Evolutionary conservation across 352 stramenopile species (phyloP), one percentile per base, ranked within the genome.

Genomic region (Phytophthora boehmeriae): DNA sequence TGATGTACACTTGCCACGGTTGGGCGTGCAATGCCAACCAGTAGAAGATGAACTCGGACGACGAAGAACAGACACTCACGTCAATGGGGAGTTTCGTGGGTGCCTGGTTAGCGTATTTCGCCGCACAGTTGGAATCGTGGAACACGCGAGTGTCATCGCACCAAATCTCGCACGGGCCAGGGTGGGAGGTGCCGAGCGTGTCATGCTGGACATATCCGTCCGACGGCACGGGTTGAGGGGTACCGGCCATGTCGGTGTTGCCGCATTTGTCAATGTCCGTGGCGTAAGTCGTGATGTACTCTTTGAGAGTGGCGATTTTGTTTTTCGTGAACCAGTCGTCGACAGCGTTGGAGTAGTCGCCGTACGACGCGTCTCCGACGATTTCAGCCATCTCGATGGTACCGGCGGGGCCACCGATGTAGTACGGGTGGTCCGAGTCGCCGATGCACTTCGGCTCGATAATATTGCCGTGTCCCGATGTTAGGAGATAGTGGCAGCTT

Each of bases 151-250:
- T 73, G 48, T 65, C 56, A 57, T 79, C 68, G 25, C 68, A 78
- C 74, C 74, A 83, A 23, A 83, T 59, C 43, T 83, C 71, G n/a
- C 74, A 83, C 39, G 74, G 74, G 11, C 70, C 74, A 0, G 65
- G 61, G 54, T 83, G 74, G 9, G 66, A 75, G 46, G 47, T 71
- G 27, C 61, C 59, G 2, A 75, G 54, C 4, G 50, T 63, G 28
- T 73, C 54, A 39, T 73, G 65, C 22, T 73, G 49, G 9, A 50
- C 65, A 20, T 53, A 66, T 0, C 65, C 65, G 32, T 73, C 59
- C 8, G 53, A 59, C 17, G 65, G 65, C 8, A 73, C 32, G 0
- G 55, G 34, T 22, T 64, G 61, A 42, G 55, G 30, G 10, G 58
- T 59, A 14, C 66, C 66, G 13, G 45, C 39, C 55, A 67, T 69